Base-by-base conservation (phyloP, 192 early-diverging fungal genomes). In the Diversispora epigaea region DNA sequence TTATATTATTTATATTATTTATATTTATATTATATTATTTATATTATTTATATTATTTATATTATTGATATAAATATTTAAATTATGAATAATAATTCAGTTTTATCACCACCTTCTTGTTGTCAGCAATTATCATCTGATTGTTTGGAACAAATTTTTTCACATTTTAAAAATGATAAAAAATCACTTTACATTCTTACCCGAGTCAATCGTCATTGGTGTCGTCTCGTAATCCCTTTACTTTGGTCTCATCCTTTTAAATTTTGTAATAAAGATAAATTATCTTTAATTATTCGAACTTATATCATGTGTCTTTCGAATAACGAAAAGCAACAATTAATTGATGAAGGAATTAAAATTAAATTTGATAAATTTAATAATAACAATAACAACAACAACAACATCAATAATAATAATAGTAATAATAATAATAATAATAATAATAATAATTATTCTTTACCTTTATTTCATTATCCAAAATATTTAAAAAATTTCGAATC, bases 161-260 rank as follows among this genome's bases (percentile, higher is more conserved):
- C n/a, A 64, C 41, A 64, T 44, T 32, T 64, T 43, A 41, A 44
- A 64, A 64, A 64, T 41, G 62, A 64, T n/a, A 64, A 44, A n/a
- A 43, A 12, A 43, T 44, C 62, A 43, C 62, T 58, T 72, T 44
- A 72, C n/a, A 4, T 4, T 44, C 44, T 41, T 14, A 57, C 44
- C 6, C 15, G 57, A 3, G 70, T 72, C 8, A 72, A 72, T 57
- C 70, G 70, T 45, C 40, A 40, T 44, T 72, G 54, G 54, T 72
- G 70, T 39, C 54, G 56, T 22, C 22, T 55, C n/a, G 49, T 25
- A 19, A 60, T 57, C 45, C 39, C 70, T n/a, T 60, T 58, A 46
- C 43, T 72, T 46, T 72, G 70, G 70, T 32, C 55, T 22, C 50
- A 57, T 45, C 70, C 70, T 49, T 68, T 68, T 68, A 46, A 68